A percentile compares a stretch with the other conserved stretches of the same genome.
These are phyloP conservation scores for Mytilinidion resinicola DNA, from an alignment of 495 filamentous ascomycete species.

Conservation along the genomic window DNA sequence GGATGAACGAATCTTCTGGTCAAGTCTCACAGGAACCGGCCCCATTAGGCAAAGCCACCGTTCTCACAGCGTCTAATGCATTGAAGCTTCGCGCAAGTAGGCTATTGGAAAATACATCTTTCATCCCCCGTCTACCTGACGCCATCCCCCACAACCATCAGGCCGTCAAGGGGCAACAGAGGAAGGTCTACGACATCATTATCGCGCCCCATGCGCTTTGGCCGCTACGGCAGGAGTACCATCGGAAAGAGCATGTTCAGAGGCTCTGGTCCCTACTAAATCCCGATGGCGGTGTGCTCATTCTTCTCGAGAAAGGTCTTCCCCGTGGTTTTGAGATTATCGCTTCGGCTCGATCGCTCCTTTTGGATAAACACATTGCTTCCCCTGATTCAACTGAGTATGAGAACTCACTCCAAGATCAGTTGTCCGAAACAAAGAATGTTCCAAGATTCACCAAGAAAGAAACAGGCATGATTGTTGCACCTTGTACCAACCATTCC, in stretches of 20 bases:
- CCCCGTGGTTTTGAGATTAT: constrained; percentile 89
- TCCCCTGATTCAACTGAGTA: constrained; percentile 50
- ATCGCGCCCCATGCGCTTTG: constrained; percentile 80
- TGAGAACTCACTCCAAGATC: constrained; percentile 16
- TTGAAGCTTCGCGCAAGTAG: constrained; percentile 70
- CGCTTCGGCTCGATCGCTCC: constrained; percentile 67
- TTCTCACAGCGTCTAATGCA: constrained; percentile 54
- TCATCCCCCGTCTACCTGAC: constrained; percentile 89
- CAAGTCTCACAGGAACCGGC: constrained; percentile 16
- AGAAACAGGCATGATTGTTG: constrained; percentile 85
- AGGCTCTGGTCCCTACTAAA: constrained; percentile 85
- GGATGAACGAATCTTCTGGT: constrained; percentile 47
- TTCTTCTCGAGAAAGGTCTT: constrained; percentile 86
- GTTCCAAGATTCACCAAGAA: constrained; percentile 41
- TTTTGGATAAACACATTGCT: constrained; percentile 70
- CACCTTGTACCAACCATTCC: constrained; percentile 87
- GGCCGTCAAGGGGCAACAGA: constrained; percentile 42
- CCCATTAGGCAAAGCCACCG: constrained; percentile 55
- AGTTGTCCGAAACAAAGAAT: constrained; percentile 34
- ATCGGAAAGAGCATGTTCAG: constrained; percentile 68
- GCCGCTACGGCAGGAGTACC: constrained; percentile 61
- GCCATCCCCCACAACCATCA: constrained; percentile 29
- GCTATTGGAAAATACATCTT: constrained; percentile 81
- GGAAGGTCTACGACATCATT: constrained; percentile 83
- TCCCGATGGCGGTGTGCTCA: constrained; percentile 76